phyloP scores from a whole-genome alignment of 139 green algal genomes.

The Micractinium sp. region DNA sequence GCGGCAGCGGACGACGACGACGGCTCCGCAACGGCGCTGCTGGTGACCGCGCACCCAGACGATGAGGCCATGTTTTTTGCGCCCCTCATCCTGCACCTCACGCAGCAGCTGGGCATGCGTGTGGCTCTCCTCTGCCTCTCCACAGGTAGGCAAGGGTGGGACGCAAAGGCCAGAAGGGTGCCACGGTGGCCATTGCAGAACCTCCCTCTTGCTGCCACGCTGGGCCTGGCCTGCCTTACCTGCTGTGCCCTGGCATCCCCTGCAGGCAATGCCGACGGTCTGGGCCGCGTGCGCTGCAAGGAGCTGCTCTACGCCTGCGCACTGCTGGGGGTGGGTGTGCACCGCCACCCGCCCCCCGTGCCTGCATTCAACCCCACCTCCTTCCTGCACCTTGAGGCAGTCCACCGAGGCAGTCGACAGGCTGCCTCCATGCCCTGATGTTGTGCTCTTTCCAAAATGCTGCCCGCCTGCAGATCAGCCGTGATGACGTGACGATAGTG shows the following conservation, averaged over 20 bases:
- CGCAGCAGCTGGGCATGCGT: not conserved
- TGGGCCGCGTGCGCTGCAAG: conserved; percentile 18
- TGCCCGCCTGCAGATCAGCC: conserved; percentile 27
- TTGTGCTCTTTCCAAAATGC: not conserved
- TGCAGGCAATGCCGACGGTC: conserved; percentile 46
- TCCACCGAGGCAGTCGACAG: not conserved
- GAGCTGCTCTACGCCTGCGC: conserved; percentile 40
- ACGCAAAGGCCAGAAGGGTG: not conserved
- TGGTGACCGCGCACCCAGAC: conserved; percentile 62
- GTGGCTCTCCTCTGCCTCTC: conserved; percentile 65
- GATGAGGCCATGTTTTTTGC: conserved; percentile 77
- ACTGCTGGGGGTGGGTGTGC: conserved; percentile 22
- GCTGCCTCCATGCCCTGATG: not conserved
- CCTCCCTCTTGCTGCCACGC: no score
- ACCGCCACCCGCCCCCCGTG: no score
- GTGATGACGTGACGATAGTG: conserved; percentile 21
- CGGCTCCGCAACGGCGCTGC: not conserved
- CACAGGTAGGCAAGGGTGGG: conserved; percentile 36
- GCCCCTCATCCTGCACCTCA: conserved; percentile 50
- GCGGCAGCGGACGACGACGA: not conserved
- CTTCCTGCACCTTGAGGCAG: not conserved
- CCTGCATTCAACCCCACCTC: not conserved
- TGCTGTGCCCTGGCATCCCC: not conserved
- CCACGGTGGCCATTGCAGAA: no score
- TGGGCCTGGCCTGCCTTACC: no score